Conservation (phyloP, 768 basidiomycete genomes). For the Termitomyces sp. region DNA sequence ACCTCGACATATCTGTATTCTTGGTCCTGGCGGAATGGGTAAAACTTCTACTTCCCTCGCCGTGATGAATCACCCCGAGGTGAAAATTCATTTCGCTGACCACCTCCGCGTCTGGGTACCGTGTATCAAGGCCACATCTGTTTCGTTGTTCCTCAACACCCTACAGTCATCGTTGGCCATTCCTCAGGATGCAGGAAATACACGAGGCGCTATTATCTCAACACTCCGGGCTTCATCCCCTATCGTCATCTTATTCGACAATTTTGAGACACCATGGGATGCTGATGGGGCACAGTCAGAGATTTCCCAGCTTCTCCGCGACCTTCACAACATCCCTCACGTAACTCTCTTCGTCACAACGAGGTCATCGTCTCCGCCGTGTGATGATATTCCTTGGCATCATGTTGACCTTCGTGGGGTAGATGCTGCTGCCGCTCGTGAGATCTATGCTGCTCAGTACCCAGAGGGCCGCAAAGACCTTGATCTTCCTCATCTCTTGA, state of each 20-base stretch:
- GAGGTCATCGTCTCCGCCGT: slow-evolving; percentile 21
- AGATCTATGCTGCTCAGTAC: slow-evolving; percentile 19
- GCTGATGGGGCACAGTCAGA: neutral
- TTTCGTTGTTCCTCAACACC: slow-evolving; percentile 19
- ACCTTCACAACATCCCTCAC: neutral
- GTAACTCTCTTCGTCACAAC: neutral
- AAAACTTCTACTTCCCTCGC: slow-evolving; percentile 34
- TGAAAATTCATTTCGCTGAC: slow-evolving; percentile 19
- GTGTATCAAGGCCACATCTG: slow-evolving; percentile 27
- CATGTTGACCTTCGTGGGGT: slow-evolving; percentile 9
- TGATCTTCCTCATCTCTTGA: slow-evolving; percentile 20
- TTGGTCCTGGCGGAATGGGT: slow-evolving; percentile 33
- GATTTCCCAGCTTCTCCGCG: neutral
- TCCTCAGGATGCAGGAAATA: slow-evolving; percentile 13
- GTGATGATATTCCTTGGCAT: slow-evolving; percentile 22
- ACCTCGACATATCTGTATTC: slow-evolving; percentile 7
- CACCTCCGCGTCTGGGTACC: slow-evolving; percentile 26
- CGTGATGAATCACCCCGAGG: slow-evolving; percentile 21
- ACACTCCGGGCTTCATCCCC: slow-evolving; percentile 12
- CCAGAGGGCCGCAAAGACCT: slow-evolving; percentile 14
- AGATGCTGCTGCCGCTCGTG: slow-evolving; percentile 17
- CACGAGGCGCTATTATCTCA: slow-evolving; percentile 16
- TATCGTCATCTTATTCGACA: neutral
- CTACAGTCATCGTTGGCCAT: slow-evolving; percentile 18
- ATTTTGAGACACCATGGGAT: neutral